phyloP scores from a whole-genome alignment of 1,139 yeast species.

The Eremothecium sinecaudum region DNA sequence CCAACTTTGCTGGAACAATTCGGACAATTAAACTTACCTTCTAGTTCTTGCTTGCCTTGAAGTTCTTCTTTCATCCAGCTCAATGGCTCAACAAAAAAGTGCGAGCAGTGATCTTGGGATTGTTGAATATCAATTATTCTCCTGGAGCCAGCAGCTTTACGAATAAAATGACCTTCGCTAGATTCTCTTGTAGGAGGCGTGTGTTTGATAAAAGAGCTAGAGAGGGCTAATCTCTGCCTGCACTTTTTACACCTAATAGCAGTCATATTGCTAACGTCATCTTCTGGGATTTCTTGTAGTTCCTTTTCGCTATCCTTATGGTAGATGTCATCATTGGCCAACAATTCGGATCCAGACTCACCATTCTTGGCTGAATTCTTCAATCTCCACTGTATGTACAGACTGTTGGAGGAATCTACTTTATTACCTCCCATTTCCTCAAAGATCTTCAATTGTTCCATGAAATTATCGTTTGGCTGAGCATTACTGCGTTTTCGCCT shows the following conservation, averaged over 20 bases:
- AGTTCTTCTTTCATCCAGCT: constrained; percentile 84
- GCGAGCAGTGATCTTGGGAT: constrained; percentile 65
- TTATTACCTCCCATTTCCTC: constrained; percentile 38
- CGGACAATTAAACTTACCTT: constrained; percentile 81
- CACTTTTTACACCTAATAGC: constrained; percentile 63
- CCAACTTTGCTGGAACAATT: constrained; percentile 79
- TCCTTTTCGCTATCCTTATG: constrained; percentile 21
- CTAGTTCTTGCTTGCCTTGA: constrained; percentile 50
- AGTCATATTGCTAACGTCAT: constrained; percentile 21
- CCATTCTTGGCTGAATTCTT: constrained; percentile 32
- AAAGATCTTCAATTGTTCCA: constrained; percentile 59
- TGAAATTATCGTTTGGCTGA: constrained; percentile 71
- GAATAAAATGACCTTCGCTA: constrained; percentile 53
- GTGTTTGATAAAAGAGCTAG: constrained; percentile 48
- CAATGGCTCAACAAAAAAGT: constrained; percentile 76
- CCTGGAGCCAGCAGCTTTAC: constrained; percentile 50
- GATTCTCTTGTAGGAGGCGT: constrained; percentile 51
- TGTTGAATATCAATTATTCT: constrained; percentile 46
- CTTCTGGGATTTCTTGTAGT: constrained; percentile 24
- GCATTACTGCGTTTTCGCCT: constrained; percentile 49
- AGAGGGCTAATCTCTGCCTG: constrained; percentile 42
- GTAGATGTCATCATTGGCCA: constrained; percentile 30
- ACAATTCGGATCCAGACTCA: constrained; percentile 29
- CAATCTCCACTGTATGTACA: constrained; percentile 46
- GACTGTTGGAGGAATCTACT: constrained; percentile 32